Percentiles rank a stretch among this genome's conserved stretches.
Evolutionary conservation across 352 stramenopile species (phyloP).

Genomic region (Phytophthora hibernalis): DNA sequence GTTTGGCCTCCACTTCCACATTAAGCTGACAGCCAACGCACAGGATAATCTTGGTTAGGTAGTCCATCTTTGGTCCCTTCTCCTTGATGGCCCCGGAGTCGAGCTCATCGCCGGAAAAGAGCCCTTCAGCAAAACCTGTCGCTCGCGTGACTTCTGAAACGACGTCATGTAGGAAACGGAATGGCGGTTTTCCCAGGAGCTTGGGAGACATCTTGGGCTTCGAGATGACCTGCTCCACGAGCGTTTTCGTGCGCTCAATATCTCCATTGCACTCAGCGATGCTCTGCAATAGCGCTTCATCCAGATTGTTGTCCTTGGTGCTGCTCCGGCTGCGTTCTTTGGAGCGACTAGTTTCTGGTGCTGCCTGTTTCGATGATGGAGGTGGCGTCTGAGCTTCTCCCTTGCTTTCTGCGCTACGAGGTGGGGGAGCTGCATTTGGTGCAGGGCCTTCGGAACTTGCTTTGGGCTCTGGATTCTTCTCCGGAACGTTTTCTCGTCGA

Average conservation of each 20-base stretch:
- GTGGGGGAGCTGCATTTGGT: conserved; percentile 5
- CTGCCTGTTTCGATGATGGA: conserved; percentile 33
- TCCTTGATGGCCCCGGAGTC: conserved; percentile 93
- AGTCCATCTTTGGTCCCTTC: conserved; percentile 93
- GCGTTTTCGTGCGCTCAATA: conserved; percentile 76
- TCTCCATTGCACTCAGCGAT: conserved; percentile 80
- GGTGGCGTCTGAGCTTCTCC: conserved; percentile 35
- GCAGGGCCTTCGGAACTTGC: conserved; percentile 30
- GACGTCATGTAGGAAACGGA: conserved; percentile 90
- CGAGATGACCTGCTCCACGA: conserved; percentile 81
- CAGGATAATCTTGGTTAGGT: conserved; percentile 89
- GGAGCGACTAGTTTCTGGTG: conserved; percentile 21
- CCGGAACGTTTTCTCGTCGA: conserved; percentile 39
- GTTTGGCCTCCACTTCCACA: conserved; percentile 86
- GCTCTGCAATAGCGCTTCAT: conserved; percentile 59
- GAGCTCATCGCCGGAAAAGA: conserved; percentile 89
- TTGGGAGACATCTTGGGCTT: conserved; percentile 90
- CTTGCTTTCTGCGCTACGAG: conserved; percentile 50
- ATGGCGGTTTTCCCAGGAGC: conserved; percentile 84
- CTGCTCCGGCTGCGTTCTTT: conserved; percentile 46
- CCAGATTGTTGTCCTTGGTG: conserved; percentile 41
- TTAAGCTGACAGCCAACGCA: conserved; percentile 92
- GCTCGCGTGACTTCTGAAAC: conserved; percentile 79
- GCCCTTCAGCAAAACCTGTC: conserved; percentile 85
- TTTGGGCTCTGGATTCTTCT: conserved; percentile 35